phyloP scores from a whole-genome alignment of 139 green algal genomes.

The Chlorella ohadii region DNA sequence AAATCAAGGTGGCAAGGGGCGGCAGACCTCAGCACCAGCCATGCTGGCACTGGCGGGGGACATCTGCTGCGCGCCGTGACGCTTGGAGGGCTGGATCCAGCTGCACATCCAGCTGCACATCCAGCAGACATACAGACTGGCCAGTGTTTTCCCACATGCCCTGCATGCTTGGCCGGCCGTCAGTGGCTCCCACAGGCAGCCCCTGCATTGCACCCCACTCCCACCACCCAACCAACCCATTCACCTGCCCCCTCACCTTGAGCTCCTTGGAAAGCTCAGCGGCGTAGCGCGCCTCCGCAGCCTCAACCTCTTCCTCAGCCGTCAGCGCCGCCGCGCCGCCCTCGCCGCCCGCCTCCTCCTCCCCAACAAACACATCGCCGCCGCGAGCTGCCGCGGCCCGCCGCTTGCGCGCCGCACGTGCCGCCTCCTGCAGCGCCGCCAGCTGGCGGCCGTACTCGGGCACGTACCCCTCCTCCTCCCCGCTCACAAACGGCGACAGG shows the following conservation, averaged over 20 bases:
- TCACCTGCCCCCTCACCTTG: not conserved
- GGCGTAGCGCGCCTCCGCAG: conserved; percentile 60
- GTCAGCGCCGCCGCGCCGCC: conserved; percentile 28
- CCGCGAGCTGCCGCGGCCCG: conserved; percentile 50
- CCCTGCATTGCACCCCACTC: not conserved
- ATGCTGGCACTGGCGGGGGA: too few relatives aligned
- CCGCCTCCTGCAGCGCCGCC: conserved; percentile 83
- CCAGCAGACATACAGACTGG: too few relatives aligned
- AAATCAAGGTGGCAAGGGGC: too few relatives aligned
- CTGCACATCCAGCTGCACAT: too few relatives aligned
- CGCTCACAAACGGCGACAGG: conserved; percentile 96
- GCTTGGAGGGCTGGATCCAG: too few relatives aligned
- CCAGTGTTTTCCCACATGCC: too few relatives aligned
- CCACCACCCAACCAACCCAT: not conserved
- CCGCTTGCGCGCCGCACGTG: conserved; percentile 59
- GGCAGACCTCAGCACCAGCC: too few relatives aligned
- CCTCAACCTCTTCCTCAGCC: conserved; percentile 44
- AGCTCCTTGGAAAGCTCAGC: conserved; percentile 80
- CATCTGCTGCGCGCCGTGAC: too few relatives aligned
- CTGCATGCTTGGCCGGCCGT: too few relatives aligned
- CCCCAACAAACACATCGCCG: conserved; percentile 46
- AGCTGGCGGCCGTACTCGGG: conserved; percentile 91
- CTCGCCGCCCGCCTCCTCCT: conserved; percentile 41
- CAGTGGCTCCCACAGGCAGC: too few relatives aligned
- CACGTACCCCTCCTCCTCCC: conserved; percentile 94